Evolutionary conservation across 306 rosid species (phyloP).

Genomic region (Rubus parviflorus): DNA sequence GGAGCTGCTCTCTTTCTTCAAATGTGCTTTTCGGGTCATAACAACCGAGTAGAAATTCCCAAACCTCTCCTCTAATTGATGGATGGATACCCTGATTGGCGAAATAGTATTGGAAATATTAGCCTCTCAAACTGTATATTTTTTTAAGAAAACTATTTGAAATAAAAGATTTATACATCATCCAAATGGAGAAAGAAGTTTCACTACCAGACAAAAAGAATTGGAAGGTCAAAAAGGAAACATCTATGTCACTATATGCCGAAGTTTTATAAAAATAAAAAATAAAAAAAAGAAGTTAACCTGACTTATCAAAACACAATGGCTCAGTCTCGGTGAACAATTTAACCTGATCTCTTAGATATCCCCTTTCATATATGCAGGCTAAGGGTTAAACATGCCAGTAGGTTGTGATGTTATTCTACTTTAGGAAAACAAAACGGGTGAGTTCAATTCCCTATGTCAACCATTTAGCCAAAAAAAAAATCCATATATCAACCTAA

Average conservation of each 20-base stretch:
- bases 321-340: background rate
- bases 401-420: background rate
- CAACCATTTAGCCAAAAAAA: background rate
- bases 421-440: background rate
- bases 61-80: slow-evolving; percentile 94
- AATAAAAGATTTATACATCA: background rate
- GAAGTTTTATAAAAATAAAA: background rate
- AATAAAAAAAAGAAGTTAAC: background rate
- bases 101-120: slow-evolving; percentile 17
- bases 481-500: no score
- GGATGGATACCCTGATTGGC: slow-evolving; percentile 89
- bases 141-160: slow-evolving; percentile 3
- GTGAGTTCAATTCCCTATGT: background rate
- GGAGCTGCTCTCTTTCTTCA: slow-evolving; percentile 87
- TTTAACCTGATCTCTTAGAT: background rate
- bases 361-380: background rate
- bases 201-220: background rate
- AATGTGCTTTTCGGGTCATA: slow-evolving; percentile 78
- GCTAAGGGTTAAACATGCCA: background rate
- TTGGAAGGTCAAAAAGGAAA: background rate
- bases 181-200: background rate
- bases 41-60: slow-evolving; percentile 98
- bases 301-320: background rate
- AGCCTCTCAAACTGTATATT: background rate
- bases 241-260: background rate